phyloP scores from a whole-genome alignment of 2,329 filamentous ascomycete species.

The Colletotrichum sp. region DNA sequence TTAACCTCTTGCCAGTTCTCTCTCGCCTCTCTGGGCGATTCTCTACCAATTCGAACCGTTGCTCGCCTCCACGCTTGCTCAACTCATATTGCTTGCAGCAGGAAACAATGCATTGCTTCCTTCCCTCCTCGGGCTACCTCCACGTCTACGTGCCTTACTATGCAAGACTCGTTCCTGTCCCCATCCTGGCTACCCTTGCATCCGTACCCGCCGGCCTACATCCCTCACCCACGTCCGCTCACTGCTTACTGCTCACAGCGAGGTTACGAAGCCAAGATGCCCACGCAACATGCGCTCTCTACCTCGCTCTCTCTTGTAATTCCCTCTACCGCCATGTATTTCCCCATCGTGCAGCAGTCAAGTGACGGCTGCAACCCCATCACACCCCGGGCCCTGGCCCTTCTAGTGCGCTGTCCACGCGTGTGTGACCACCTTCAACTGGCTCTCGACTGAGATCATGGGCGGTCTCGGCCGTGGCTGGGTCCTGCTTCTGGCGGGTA shows the following conservation, averaged over 20 bases:
- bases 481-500: slow-evolving; percentile 21
- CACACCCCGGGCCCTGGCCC: neutral
- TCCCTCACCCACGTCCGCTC: slow-evolving; percentile 10
- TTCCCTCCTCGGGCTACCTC: neutral
- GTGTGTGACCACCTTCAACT: slow-evolving; percentile 25
- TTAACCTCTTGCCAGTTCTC: neutral
- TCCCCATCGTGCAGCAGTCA: slow-evolving; percentile 10
- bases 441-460: slow-evolving; percentile 26
- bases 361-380: slow-evolving; percentile 7
- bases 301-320: neutral
- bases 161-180: neutral
- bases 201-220: slow-evolving; percentile 16
- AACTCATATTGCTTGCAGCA: slow-evolving; percentile 2
- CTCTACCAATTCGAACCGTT: neutral
- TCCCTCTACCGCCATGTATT: neutral
- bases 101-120: neutral
- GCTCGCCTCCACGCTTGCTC: neutral
- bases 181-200: neutral
- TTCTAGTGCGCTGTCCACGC: neutral
- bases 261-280: neutral
- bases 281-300: neutral
- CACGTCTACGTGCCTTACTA: neutral
- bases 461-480: slow-evolving; percentile 38
- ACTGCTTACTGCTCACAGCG: neutral
- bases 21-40: neutral